Evolutionary conservation across 805 yeast species (phyloP), one percentile per base, ranked within the genome.

Genomic region (Kuraishia borneana): DNA sequence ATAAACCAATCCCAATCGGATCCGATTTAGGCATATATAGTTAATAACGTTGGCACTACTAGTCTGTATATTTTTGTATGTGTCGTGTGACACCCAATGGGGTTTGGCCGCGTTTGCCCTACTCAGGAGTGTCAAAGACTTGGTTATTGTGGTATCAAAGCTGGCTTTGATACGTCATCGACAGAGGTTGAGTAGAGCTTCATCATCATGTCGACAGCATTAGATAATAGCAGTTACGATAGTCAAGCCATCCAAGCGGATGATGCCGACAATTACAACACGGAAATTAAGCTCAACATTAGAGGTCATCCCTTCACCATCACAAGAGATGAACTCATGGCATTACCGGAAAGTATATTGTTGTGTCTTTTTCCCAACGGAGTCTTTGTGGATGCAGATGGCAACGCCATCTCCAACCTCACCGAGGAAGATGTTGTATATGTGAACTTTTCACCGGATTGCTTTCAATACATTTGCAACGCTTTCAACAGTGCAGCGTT

Each of bases 351-450:
- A 52, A 76, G 88, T 39, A 74, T 92, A 18, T 61, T 92, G 38
- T 69, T 88, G 36, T 83, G 96, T 46, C 60, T 92, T 17, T 83
- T 85, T 49, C 95, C 96, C 12, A 84, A 83, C 43, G 95, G 96
- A 28, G 94, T 85, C 3, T 82, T 85, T 51, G 68, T 83, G 37
- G 92, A 84, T 54, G 66, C 67, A 38, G 59, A 73, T 34, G 95
- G 94, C 2, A 78, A 78, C 43, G 81, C 83, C 6, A 82, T 85
- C 37, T 69, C 83, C 22, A 83, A 81, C 44, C 58, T 84, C 46
- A 76, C 94, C 0, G 92, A 84, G 42, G 75, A 78, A 5, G 94
- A 83, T 51, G 63, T 79, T 19, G 94, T 83, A 9, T 76, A 63
- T 48, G 94, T 85, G 26, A 84, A 84, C 57, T 89, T 88, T 51